Evolutionary conservation across 441 rosid species (phyloP).

Genomic region (Hura crepitans): DNA sequence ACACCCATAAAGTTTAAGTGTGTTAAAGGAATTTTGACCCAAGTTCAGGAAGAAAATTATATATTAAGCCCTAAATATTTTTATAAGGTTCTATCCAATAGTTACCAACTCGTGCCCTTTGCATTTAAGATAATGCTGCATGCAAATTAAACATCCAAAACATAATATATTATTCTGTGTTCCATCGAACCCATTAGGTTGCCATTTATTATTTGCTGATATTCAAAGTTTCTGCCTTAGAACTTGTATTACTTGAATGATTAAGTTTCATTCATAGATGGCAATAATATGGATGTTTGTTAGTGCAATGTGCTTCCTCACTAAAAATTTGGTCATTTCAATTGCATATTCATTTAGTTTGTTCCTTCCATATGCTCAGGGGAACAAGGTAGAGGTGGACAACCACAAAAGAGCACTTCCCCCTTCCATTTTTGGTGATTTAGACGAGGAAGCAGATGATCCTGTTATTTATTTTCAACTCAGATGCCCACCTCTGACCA

Average conservation of each 20-base stretch:
- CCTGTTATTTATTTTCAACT: constrained; percentile 31
- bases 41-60: no score
- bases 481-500: constrained; percentile 22
- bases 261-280: not conserved
- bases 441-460: constrained; percentile 40
- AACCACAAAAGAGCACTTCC: constrained; percentile 57
- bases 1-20: no score
- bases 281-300: constrained; percentile 4
- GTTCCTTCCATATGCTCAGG: constrained; percentile 33
- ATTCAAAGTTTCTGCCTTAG: not conserved
- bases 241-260: not conserved
- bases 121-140: not conserved
- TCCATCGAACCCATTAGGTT: not conserved
- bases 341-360: not conserved
- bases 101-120: not conserved
- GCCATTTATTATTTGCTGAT: not conserved
- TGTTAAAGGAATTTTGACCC: no score
- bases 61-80: constrained; percentile 11
- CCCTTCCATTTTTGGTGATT: constrained; percentile 59
- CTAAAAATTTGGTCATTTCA: constrained; percentile 18
- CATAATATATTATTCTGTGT: not conserved
- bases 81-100: constrained; percentile 10
- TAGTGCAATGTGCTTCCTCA: constrained; percentile 3
- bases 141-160: not conserved
- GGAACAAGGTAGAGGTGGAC: constrained; percentile 28